These are phyloP conservation scores for Arthrinium phaeospermum DNA, from an alignment of 2,329 filamentous ascomycete species.

Conservation along the genomic window DNA sequence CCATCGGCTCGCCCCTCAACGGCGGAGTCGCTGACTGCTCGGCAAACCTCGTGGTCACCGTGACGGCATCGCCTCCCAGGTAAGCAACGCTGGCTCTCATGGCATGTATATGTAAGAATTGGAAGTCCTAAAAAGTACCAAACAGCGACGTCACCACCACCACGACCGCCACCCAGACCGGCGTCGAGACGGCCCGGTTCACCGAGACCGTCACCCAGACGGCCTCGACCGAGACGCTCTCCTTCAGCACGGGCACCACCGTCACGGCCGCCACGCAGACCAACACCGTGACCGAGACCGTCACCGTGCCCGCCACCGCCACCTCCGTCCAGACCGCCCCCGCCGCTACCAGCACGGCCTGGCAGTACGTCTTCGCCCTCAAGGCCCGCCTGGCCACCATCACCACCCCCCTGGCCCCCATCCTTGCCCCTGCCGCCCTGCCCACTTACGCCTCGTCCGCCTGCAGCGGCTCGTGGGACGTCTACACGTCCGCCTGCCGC, in stretches of 20 bases:
- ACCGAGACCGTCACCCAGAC: neutral
- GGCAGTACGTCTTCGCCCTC: too few species aligned
- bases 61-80: neutral
- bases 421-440: too few species aligned
- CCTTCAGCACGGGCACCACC: neutral
- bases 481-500: too few species aligned
- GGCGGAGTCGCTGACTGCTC: neutral
- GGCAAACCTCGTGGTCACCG: neutral
- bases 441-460: too few species aligned
- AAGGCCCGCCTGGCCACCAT: too few species aligned
- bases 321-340: neutral
- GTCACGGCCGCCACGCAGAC: neutral
- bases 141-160: neutral
- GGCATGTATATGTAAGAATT: too few species aligned
- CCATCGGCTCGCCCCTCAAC: neutral
- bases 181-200: neutral
- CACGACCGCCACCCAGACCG: neutral
- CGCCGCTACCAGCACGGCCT: too few species aligned
- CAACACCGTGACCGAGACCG: conserved; percentile 20
- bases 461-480: too few species aligned
- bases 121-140: neutral
- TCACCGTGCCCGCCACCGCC: conserved; percentile 21
- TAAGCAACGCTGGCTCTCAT: neutral
- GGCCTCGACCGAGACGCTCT: neutral
- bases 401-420: too few species aligned